Evolutionary conservation across 2,329 filamentous ascomycete species (phyloP).

Genomic region (Magnaporthiopsis incrustans): DNA sequence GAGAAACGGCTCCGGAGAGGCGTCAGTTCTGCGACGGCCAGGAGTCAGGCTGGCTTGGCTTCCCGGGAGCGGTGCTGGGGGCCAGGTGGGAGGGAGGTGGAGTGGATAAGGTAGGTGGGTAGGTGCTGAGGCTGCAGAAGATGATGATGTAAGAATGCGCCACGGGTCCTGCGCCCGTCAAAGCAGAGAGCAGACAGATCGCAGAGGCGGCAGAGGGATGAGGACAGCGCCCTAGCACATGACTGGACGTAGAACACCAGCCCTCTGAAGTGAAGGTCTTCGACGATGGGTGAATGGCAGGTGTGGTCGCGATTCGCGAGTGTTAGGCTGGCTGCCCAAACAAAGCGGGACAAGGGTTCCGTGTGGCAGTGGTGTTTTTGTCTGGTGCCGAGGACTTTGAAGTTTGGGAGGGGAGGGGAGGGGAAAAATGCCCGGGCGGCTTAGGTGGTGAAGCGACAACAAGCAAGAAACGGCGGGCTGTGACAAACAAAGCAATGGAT

Average conservation of each 20-base stretch:
- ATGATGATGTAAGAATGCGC: constrained; percentile 6
- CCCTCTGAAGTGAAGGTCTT: neutral
- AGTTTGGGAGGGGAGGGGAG: neutral
- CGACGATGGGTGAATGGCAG: neutral
- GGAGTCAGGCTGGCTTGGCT: neutral
- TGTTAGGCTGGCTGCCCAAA: neutral
- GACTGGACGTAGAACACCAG: neutral
- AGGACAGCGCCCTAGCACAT: neutral
- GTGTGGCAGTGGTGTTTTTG: neutral
- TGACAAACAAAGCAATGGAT: neutral
- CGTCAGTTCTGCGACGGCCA: neutral
- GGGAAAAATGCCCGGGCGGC: neutral
- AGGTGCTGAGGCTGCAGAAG: neutral
- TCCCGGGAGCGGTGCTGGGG: neutral
- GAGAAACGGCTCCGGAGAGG: neutral
- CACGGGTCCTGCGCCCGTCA: neutral
- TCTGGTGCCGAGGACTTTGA: neutral
- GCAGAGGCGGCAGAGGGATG: neutral
- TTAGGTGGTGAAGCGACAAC: neutral
- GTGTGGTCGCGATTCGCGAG: neutral
- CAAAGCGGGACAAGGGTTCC: neutral
- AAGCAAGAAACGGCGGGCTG: neutral
- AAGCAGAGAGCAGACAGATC: neutral
- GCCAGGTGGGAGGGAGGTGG: neutral
- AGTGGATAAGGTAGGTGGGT: neutral